Evolutionary conservation across 306 rosid species (phyloP), one percentile per base, ranked within the genome.

Genomic region (Begonia peltatifolia): DNA sequence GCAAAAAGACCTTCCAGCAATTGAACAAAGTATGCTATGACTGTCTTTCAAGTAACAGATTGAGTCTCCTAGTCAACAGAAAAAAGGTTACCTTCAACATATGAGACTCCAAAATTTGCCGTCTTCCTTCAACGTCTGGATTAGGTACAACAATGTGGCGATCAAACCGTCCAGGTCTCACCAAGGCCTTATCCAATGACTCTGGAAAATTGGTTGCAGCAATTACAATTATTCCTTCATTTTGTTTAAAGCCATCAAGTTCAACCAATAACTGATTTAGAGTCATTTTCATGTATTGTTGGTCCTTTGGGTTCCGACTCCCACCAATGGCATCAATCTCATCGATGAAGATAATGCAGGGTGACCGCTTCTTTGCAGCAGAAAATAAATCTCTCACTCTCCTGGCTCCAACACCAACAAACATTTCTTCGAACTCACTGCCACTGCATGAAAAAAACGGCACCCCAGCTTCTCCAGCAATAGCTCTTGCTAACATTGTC

Each of bases 321-420:
- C 93, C 99, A 44, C 96, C 99, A 49, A 90, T 71, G 63, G 94
- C 99, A 65, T 90, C 99, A 6, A 90, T 83, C 77, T 90, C 99
- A 59, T 90, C 99, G 36, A 90, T 83, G 66, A 90, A 90, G 69
- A 90, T 77, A 54, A 90, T 86, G 68, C 94, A 83, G 22, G 99
- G 99, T 2, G 99, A 77, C 23, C 76, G 77, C 63, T 83, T 90
- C 75, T 84, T 90, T 23, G 94, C 99, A 60, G 96, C 96, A 13
- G 93, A 14, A 54, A 90, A 90, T 62, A 90, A 88, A 69, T 80
- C 83, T 56, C 99, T 86, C 71, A 86, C 84, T 72, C 94, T 86
- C 54, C 87, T 69, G n/a, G 99, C 99, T 15, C 96, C 99, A 67
- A 86, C 95, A 64, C 99, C 99, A 50, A 86, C 93, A 79, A 59